Percentiles rank a stretch among this genome's conserved stretches.
phyloP scores from a whole-genome alignment of 2,329 filamentous ascomycete species.

The Pestalotiopsis sp. region DNA sequence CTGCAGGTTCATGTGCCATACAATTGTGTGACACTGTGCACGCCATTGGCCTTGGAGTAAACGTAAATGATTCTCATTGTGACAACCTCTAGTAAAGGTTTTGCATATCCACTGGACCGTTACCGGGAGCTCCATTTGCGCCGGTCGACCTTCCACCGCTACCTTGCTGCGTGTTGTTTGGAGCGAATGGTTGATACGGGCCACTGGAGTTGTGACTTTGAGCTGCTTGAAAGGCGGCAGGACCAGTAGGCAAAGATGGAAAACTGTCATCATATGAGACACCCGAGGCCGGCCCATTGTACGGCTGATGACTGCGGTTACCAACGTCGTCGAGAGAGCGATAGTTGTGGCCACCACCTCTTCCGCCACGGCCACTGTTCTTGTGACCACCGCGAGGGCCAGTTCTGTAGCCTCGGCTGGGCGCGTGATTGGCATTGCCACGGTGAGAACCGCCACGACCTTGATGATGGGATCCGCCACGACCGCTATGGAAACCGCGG shows the following conservation, averaged over 20 bases:
- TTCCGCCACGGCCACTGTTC: constrained; percentile 44
- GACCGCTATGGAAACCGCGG: constrained; percentile 45
- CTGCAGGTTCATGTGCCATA: neutral
- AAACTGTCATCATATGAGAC: constrained; percentile 52
- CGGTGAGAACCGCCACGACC: constrained; percentile 25
- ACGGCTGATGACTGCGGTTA: constrained; percentile 46
- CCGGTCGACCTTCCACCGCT: constrained; percentile 22
- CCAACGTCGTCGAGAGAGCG: constrained; percentile 70
- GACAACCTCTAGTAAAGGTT: constrained; percentile 38
- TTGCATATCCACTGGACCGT: constrained; percentile 37
- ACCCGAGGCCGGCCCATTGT: constrained; percentile 35
- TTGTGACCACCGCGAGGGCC: constrained; percentile 40
- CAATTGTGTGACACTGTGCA: neutral
- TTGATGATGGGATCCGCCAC: constrained; percentile 35
- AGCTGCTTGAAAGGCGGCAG: constrained; percentile 22
- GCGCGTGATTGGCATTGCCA: constrained; percentile 36
- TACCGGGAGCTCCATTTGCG: constrained; percentile 14
- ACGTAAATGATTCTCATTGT: neutral
- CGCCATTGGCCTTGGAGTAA: neutral
- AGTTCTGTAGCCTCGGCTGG: constrained; percentile 38
- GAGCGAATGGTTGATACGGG: neutral
- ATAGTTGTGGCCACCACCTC: constrained; percentile 58
- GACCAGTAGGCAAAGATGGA: constrained; percentile 29
- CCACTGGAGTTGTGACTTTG: constrained; percentile 17
- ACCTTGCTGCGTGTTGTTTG: constrained; percentile 13